phyloP scores from a whole-genome alignment of 1,284 basidiomycete genomes.

The Wallemia mellicola region DNA sequence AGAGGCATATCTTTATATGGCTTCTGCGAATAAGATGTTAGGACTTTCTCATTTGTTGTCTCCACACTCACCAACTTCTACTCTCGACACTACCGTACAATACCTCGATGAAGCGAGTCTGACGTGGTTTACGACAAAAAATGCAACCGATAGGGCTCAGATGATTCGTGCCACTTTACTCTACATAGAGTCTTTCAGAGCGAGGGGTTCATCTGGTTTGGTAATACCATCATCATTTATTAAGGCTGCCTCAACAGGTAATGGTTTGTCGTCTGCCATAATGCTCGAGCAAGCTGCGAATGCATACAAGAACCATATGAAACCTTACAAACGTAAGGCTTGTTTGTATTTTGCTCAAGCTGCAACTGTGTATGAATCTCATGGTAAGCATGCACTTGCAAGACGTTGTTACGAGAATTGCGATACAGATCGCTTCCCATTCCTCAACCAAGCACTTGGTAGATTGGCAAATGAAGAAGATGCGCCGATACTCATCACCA shows the following conservation, averaged over 20 bases:
- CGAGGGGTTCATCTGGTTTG: conserved; percentile 3
- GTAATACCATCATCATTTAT: conserved; percentile 4
- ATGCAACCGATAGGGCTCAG: conserved; percentile 6
- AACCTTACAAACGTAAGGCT: background rate
- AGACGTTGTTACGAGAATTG: background rate
- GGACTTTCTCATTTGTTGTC: conserved; percentile 6
- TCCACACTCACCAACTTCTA: background rate
- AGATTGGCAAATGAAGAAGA: background rate
- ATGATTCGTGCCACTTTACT: conserved; percentile 7
- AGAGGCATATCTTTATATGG: conserved; percentile 8
- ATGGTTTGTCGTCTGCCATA: conserved; percentile 14
- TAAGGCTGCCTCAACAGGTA: conserved; percentile 6
- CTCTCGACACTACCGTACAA: conserved; percentile 4
- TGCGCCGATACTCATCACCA: background rate
- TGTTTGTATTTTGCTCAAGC: background rate
- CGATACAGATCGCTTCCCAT: background rate
- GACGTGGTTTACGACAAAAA: background rate
- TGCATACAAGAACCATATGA: conserved; percentile 9
- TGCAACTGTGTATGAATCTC: background rate
- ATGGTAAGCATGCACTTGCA: background rate
- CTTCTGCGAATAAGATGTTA: conserved; percentile 8
- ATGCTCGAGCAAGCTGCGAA: conserved; percentile 17
- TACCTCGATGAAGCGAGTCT: conserved; percentile 7
- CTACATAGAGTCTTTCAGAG: conserved; percentile 7
- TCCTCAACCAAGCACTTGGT: background rate